phyloP scores from a whole-genome alignment of 306 rosid species.

The Quercus bicolor region DNA sequence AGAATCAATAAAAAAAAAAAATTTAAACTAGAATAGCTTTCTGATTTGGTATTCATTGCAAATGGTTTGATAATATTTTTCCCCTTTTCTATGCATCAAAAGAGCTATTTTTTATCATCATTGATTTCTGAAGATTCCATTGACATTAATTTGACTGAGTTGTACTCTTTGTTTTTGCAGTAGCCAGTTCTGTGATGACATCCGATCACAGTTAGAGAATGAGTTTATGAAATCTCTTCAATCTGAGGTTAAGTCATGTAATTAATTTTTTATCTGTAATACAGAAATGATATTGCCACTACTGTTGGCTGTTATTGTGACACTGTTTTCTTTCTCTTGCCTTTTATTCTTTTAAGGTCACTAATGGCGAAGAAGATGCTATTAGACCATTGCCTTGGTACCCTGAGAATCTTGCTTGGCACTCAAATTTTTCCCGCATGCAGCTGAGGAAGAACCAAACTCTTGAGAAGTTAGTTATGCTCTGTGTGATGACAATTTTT shows the following conservation, averaged over 20 bases:
- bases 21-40: too few relatives aligned
- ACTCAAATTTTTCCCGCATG: constrained; percentile 92
- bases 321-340: neutral
- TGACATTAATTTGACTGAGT: neutral
- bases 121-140: constrained; percentile 5
- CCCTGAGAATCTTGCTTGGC: constrained; percentile 95
- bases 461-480: constrained; percentile 67
- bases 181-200: constrained; percentile 77
- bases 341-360: constrained; percentile 40
- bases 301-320: neutral
- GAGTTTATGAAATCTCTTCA: constrained; percentile 77
- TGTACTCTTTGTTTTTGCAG: constrained; percentile 41
- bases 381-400: constrained; percentile 93
- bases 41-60: neutral
- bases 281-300: neutral
- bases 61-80: neutral
- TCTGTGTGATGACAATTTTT: constrained; percentile 7
- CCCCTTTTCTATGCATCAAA: neutral
- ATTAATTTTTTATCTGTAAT: neutral
- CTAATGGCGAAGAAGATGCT: constrained; percentile 68
- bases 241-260: constrained; percentile 48
- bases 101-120: neutral
- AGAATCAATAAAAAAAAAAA: too few relatives aligned
- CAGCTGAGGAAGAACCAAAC: constrained; percentile 93
- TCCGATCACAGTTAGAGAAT: constrained; percentile 70